Evolutionary conservation across 192 early-diverging fungal species (phyloP).

Genomic region (Backusella circina): DNA sequence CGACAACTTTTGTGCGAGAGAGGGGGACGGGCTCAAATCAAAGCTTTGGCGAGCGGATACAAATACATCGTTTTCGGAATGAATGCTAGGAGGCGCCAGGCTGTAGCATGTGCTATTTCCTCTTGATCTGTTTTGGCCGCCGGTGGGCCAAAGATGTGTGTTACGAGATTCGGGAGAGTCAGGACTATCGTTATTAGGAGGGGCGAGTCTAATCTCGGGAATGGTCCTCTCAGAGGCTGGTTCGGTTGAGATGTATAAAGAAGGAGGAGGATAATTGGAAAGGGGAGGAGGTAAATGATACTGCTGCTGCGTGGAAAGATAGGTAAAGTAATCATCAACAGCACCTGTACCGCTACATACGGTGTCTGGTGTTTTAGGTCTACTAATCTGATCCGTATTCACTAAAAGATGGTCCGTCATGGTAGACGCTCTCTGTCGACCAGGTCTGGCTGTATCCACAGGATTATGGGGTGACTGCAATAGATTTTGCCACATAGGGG

Average conservation of each 20-base stretch:
- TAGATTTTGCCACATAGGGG: conserved; percentile 10
- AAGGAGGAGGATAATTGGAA: background rate
- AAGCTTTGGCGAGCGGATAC: background rate
- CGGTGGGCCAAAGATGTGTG: background rate
- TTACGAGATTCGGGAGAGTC: background rate
- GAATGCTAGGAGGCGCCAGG: background rate
- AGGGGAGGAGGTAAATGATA: background rate
- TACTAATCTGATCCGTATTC: background rate
- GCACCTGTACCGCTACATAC: background rate
- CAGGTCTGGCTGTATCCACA: background rate
- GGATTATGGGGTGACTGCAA: background rate
- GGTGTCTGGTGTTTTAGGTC: background rate
- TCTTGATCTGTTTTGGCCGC: background rate
- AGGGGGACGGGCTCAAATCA: conserved; percentile 3
- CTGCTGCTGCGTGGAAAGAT: background rate
- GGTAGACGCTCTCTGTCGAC: conserved; percentile 5
- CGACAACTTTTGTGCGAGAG: background rate
- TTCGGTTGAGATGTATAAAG: background rate
- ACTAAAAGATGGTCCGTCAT: conserved; percentile 5
- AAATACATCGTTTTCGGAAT: conserved; percentile 2
- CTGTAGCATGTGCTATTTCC: conserved; percentile 1
- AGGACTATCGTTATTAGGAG: conserved; percentile 2
- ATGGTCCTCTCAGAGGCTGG: conserved; percentile 2
- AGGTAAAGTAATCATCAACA: conserved; percentile 8
- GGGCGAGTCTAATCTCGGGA: conserved; percentile 17